Evolutionary conservation across 2,329 filamentous ascomycete genomes (phyloP), one percentile per base, ranked within the genome.

Genomic region (Xenosphaeropsis pyriputrescens): DNA sequence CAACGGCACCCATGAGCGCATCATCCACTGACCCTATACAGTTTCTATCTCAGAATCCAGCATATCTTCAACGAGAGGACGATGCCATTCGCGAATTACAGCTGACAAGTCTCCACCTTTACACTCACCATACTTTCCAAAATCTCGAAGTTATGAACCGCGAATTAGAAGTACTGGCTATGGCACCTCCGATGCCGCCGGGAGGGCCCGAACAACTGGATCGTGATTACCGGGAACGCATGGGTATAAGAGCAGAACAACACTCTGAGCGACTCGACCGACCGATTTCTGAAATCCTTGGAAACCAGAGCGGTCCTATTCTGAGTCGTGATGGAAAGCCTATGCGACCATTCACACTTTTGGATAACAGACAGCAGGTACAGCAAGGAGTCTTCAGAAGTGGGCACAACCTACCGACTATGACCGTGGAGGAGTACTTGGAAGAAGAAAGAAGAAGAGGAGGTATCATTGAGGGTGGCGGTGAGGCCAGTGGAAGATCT

Each of bases 351-450:
- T 96, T 98, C 52, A 95, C 86, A 1, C 67, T 98, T 16, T 67
- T 93, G 4, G 79, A 80, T 41, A 79, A 70, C 46, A 72, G 91
- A 29, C 75, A 85, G 43, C 78, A 85, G 43, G 59, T 94, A 41
- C 73, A 78, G 42, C 68, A 78, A 41, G 81, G 81, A 2, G 89
- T 98, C 1, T 98, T 98, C 59, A 72, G 84, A 39, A 75, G 85
- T 0, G 85, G 91, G 6, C 91, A 98, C 56, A 95, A 85, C 59
- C 63, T 98, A 41, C 91, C 91, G 1, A 96, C 91, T 3, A 96
- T 98, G 91, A 84, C 76, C 2, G 95, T 98, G 43, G 91, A 98
- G 49, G 91, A 98, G 62, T 98, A 96, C 53, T 66, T 98, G 13
- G 91, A 93, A 37, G 89, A 96, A 58, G 91, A 96, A 63, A 72